phyloP scores from a whole-genome alignment of 306 rosid genomes.

The Cyamopsis tetragonoloba region DNA sequence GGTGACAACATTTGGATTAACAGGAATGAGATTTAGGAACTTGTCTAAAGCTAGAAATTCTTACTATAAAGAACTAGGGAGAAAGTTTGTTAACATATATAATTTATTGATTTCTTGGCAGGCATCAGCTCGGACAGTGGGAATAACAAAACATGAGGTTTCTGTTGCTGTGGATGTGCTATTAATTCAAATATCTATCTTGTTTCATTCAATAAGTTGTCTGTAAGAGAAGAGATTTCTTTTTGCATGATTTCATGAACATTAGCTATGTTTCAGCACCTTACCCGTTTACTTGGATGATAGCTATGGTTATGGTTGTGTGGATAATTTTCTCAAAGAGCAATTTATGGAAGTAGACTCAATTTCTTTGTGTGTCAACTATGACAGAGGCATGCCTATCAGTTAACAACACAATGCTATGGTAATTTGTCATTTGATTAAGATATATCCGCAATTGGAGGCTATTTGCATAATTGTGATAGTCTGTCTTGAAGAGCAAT shows the following conservation, averaged over 20 bases:
- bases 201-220: constrained; percentile 29
- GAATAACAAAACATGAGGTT: constrained; percentile 16
- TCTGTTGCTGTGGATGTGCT: constrained; percentile 7
- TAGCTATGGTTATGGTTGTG: constrained; percentile 2
- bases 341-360: not conserved
- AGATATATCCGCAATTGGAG: constrained; percentile 23
- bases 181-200: constrained; percentile 10
- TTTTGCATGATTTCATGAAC: constrained; percentile 18
- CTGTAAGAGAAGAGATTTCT: constrained; percentile 18
- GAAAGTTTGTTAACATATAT: not conserved
- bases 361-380: not conserved
- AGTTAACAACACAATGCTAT: not conserved
- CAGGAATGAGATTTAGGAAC: not conserved
- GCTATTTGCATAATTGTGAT: constrained; percentile 35
- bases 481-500: constrained; percentile 17
- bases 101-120: constrained; percentile 30
- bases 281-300: constrained; percentile 13
- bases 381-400: not conserved
- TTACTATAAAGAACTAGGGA: not conserved
- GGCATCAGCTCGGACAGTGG: constrained; percentile 18
- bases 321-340: constrained; percentile 7
- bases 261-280: constrained; percentile 15
- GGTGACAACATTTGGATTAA: not conserved
- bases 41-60: not conserved
- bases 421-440: not conserved